Evolutionary conservation across 2,329 filamentous ascomycete genomes (phyloP).

Genomic region (Beauveria sp.): DNA sequence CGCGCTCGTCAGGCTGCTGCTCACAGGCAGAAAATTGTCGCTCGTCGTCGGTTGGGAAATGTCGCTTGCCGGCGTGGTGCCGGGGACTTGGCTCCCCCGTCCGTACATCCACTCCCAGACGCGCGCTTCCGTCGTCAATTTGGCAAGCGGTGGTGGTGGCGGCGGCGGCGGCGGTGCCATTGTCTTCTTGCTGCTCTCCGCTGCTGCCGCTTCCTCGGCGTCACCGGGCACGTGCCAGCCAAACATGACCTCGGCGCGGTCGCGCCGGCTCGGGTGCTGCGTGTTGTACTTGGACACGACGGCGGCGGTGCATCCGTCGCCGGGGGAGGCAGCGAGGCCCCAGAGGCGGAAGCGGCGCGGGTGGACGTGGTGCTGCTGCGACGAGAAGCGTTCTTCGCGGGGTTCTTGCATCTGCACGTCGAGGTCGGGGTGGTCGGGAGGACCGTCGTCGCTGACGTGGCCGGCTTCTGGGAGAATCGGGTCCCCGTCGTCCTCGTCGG

Average conservation of each 20-base stretch:
- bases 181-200: not conserved
- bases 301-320: constrained; percentile 42
- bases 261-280: constrained; percentile 37
- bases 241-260: constrained; percentile 30
- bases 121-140: constrained; percentile 45
- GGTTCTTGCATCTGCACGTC: constrained; percentile 24
- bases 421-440: constrained; percentile 13
- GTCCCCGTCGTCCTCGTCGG: constrained; percentile 18
- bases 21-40: not conserved
- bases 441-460: not conserved
- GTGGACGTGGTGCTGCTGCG: constrained; percentile 33
- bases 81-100: constrained; percentile 37
- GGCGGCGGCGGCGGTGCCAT: not conserved
- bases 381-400: not conserved
- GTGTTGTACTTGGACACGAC: constrained; percentile 43
- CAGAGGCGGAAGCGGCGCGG: constrained; percentile 45
- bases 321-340: constrained; percentile 45
- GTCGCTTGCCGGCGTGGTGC: constrained; percentile 14
- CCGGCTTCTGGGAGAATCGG: not conserved
- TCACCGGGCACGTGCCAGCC: constrained; percentile 21
- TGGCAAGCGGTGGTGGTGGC: constrained; percentile 7
- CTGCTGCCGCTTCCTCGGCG: not conserved
- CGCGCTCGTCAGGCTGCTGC: constrained; percentile 6
- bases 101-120: constrained; percentile 56
- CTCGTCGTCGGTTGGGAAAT: not conserved